Evolutionary conservation across 108 stramenopile genomes (phyloP), one percentile per base, ranked within the genome.

Genomic region (Cyclotella kingstonii): DNA sequence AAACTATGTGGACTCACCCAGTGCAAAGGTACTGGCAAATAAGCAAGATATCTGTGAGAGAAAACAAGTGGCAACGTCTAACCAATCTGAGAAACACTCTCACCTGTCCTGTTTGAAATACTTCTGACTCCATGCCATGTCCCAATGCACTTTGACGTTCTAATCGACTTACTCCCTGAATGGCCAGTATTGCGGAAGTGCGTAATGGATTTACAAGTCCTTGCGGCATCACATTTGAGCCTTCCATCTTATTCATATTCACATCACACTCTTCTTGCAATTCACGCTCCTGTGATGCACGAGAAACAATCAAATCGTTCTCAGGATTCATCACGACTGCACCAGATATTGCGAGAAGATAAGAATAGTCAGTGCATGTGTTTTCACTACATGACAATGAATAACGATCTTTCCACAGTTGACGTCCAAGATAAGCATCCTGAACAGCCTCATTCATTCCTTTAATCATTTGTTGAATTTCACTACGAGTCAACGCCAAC

Each of bases 81-180:
- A 7, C 8, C 9, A n/a, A 46, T 19, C 19, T 30, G 5, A 23
- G 12, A 21, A n/a, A n/a, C n/a, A n/a, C 27, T 31, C 66, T 67
- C 55, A 67, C 66, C 66, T 73, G 71, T 0, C 71, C 66, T 14
- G 21, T 33, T 46, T 67, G 47, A 39, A 70, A 72, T 34, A 70
- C 59, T 39, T 68, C 43, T 15, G 68, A 80, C 29, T 69, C 75
- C 73, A 84, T 80, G 11, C 82, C 82, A 30, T 39, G 21, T 3
- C 63, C 68, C 21, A 60, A 18, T 22, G 82, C 82, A 28, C 22
- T 31, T 41, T 73, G 11, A 46, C 90, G 86, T 81, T 91, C 90
- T 17, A 38, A 22, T 38, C 90, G 69, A 61, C 86, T 84, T 3
- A 91, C 86, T 15, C 84, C 84, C 73, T 91, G 90, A 36, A 91